Evolutionary conservation across 2,329 filamentous ascomycete species (phyloP).

Genomic region (Stagonosporopsis cucurbitacearum): DNA sequence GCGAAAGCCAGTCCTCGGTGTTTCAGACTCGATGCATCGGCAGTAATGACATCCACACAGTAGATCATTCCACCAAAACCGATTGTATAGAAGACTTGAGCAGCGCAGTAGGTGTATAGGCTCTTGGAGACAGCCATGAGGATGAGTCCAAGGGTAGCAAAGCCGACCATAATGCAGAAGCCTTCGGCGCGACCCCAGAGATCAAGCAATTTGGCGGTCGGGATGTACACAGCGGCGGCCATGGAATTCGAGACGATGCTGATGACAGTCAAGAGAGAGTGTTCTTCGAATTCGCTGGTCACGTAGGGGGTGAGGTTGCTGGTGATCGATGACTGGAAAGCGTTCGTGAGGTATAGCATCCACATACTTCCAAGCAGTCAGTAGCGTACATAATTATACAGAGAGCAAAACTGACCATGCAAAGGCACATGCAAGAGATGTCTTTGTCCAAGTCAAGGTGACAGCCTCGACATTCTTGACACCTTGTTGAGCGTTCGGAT

Average conservation of each 20-base stretch:
- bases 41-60: constrained; percentile 68
- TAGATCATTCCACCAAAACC: constrained; percentile 68
- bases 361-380: constrained; percentile 22
- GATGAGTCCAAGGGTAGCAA: constrained; percentile 55
- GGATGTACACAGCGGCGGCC: constrained; percentile 46
- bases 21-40: constrained; percentile 66
- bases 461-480: constrained; percentile 47
- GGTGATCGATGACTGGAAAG: constrained; percentile 48
- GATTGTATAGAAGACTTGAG: constrained; percentile 50
- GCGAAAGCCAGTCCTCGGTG: constrained; percentile 66
- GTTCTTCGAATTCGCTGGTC: constrained; percentile 34
- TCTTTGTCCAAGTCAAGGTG: constrained; percentile 48
- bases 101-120: constrained; percentile 48
- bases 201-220: constrained; percentile 49
- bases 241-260: constrained; percentile 34
- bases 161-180: constrained; percentile 42
- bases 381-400: background rate
- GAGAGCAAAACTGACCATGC: constrained; percentile 34
- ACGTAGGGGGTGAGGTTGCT: constrained; percentile 45
- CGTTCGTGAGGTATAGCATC: constrained; percentile 54
- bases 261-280: constrained; percentile 37
- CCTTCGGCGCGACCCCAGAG: constrained; percentile 50
- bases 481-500: constrained; percentile 39
- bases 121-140: constrained; percentile 69
- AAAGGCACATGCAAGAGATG: constrained; percentile 42